Conservation (phyloP, 2,329 filamentous ascomycete species). For the Exophiala calicioides region DNA sequence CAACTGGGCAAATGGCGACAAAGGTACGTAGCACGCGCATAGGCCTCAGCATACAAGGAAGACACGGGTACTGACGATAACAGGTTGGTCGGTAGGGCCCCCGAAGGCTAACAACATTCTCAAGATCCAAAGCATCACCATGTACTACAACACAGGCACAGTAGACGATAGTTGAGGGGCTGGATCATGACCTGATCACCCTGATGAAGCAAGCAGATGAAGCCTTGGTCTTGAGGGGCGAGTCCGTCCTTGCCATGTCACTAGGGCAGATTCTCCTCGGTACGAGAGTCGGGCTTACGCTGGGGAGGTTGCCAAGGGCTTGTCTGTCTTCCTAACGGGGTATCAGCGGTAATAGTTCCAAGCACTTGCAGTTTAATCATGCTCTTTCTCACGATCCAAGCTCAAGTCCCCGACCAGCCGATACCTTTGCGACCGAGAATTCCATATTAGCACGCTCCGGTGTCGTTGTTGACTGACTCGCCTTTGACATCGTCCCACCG, state of each 20-base stretch:
- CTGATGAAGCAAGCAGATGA: neutral
- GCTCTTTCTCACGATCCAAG: too few relatives aligned
- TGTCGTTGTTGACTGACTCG: neutral
- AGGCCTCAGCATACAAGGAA: neutral
- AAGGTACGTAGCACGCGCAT: conserved; percentile 16
- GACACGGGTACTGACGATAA: neutral
- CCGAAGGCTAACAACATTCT: conserved; percentile 24
- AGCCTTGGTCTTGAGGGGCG: neutral
- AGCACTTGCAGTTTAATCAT: too few relatives aligned
- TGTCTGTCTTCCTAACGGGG: too few relatives aligned
- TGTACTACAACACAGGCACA: conserved; percentile 29
- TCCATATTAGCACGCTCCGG: too few relatives aligned
- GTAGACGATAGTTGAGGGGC: neutral
- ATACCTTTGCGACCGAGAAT: too few relatives aligned
- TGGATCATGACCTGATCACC: neutral
- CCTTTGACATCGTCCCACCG: neutral
- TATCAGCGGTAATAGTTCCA: too few relatives aligned
- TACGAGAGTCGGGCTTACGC: too few relatives aligned
- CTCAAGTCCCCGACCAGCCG: too few relatives aligned
- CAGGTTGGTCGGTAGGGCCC: conserved; percentile 26
- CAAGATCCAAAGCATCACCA: conserved; percentile 28
- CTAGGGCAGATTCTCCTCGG: too few relatives aligned
- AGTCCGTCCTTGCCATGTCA: neutral
- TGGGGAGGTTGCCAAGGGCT: too few relatives aligned
- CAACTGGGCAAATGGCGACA: conserved; percentile 30